Evolutionary conservation across 305 asterid species (phyloP), one percentile per base, ranked within the genome.

Genomic region (Plantago lanceolata): DNA sequence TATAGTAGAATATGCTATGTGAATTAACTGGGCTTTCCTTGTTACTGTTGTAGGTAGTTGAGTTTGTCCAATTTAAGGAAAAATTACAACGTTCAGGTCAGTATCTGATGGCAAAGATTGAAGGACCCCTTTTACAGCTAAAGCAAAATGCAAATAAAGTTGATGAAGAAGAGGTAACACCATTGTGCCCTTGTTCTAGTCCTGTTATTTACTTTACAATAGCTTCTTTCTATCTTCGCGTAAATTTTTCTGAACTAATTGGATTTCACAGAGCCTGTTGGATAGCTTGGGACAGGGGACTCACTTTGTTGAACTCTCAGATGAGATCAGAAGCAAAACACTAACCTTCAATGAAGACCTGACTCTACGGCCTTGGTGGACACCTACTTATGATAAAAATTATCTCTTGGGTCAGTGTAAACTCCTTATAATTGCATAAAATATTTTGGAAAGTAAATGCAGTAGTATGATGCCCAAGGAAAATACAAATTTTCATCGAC

Each of bases 281-380:
- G 89, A 80, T 68, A 82, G 80, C 69, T 65, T 85, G 88, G 78
- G 75, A 71, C 73, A 63, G 71, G 99, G 99, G 74, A 76, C 78
- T 74, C 78, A 85, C 75, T 80, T 85, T 62, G 73, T 81, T 56
- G 96, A 79, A 74, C 87, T 90, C 75, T 85, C 96, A 73, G 81
- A 83, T 79, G 88, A 88, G 80, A 86, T 86, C 61, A 59, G 79
- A 71, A 76, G 71, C 73, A 90, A 88, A 75, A 74, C 94, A 50
- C 74, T 85, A 81, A 81, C 95, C 68, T 90, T 86, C 78, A 94
- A 90, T 71, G 96, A 88, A 66, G 98, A 94, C 74, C 64, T 85
- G 78, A 80, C 81, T 72, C 76, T 85, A 71, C 84, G 98, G 24
- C 99, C 99, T 71, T 90, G 99, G 98, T 94, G 99, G 99, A 90